These are phyloP conservation scores for Neckera pumila DNA, from an alignment of 225 moss, liverwort and hornwort species.

Conservation along the genomic window DNA sequence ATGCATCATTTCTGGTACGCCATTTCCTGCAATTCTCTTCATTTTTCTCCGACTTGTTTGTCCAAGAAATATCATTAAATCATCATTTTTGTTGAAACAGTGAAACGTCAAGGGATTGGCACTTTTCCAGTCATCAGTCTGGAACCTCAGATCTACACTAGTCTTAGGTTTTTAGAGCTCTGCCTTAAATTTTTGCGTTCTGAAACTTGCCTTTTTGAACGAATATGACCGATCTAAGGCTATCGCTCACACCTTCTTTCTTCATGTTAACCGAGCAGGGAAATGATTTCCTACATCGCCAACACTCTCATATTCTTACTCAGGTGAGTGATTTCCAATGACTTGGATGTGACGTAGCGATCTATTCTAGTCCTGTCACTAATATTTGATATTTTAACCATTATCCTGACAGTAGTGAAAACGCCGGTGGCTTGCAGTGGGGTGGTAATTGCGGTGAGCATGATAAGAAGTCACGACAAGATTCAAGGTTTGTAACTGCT, in stretches of 20 bases:
- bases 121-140: background rate
- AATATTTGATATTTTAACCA: background rate
- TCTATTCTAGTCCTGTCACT: background rate
- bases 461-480: conserved; percentile 50
- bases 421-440: conserved; percentile 43
- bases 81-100: background rate
- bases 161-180: background rate
- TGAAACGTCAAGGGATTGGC: background rate
- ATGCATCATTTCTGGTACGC: conserved; percentile 93
- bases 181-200: background rate
- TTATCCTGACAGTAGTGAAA: background rate
- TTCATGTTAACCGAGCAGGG: conserved; percentile 46
- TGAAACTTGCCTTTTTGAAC: background rate
- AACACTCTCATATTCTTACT: conserved; percentile 93
- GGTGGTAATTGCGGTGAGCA: conserved; percentile 75
- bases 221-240: background rate
- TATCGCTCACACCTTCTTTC: background rate
- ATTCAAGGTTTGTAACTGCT: conserved; percentile 56
- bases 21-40: background rate
- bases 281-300: conserved; percentile 93
- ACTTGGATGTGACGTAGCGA: background rate
- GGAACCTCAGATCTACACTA: background rate
- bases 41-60: background rate
- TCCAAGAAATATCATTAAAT: background rate
- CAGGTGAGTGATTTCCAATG: conserved; percentile 41